Evolutionary conservation across 805 yeast species (phyloP).

Genomic region (Saccharomycopsis oosterbeekiorum): DNA sequence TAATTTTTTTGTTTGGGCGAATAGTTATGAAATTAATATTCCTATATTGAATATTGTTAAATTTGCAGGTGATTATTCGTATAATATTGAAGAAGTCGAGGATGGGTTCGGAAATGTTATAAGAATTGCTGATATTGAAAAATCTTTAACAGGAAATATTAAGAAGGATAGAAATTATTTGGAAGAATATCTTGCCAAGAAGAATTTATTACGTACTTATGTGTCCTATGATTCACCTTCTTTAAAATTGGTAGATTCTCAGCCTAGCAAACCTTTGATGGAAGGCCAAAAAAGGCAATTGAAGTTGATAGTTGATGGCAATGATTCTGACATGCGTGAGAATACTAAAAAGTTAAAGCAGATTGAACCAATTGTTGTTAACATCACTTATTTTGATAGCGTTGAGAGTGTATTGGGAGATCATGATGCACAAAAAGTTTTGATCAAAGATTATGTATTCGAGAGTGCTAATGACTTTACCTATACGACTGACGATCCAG

Average conservation of each 20-base stretch:
- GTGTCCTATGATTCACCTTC: constrained; percentile 47
- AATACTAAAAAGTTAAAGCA: constrained; percentile 6
- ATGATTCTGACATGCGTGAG: not conserved
- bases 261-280: constrained; percentile 11
- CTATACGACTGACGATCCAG: constrained; percentile 45
- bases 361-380: constrained; percentile 28
- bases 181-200: constrained; percentile 10
- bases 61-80: constrained; percentile 42
- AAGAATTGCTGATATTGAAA: constrained; percentile 24
- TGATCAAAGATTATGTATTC: constrained; percentile 21
- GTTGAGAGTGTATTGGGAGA: constrained; percentile 16
- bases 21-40: constrained; percentile 34
- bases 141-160: constrained; percentile 8
- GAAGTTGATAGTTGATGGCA: constrained; percentile 12
- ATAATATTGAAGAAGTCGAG: constrained; percentile 44
- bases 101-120: constrained; percentile 61
- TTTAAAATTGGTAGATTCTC: constrained; percentile 34
- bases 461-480: constrained; percentile 24
- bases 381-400: constrained; percentile 25
- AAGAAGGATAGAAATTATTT: constrained; percentile 13
- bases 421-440: constrained; percentile 14
- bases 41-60: constrained; percentile 30
- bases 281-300: constrained; percentile 12
- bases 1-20: constrained; percentile 26
- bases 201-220: constrained; percentile 23